Base-by-base conservation (phyloP, 768 basidiomycete species). In the Mycena leptocephala region DNA sequence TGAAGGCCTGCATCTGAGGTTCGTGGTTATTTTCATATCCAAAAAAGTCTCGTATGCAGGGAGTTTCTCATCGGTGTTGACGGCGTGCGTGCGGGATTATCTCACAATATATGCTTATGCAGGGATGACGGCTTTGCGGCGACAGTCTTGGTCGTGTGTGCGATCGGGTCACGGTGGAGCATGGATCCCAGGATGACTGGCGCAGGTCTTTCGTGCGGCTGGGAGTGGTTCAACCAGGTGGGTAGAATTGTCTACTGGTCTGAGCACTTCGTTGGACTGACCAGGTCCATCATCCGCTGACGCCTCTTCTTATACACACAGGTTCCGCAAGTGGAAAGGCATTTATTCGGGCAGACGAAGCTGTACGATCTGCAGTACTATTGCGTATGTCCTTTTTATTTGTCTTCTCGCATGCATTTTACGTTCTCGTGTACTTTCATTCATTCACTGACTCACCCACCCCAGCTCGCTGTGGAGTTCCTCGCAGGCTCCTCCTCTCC, bases 321-420 rank as follows among this genome's bases (percentile, higher is more conserved):
- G 70, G 62, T 64, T 18, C 91, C 94, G 70, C 87, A 90, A 81
- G 88, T 94, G 46, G 91, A 91, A 70, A 91, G 89, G 79, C 90
- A 89, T 0, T 84, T 95, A 30, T 83, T 96, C 14, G 85, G 88
- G 0, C 91, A 93, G 6, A 94, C 95, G 2, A 84, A 88, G 5
- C 81, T 97, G 71, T 93, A 91, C 81, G 96, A 97, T 76, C 82
- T 97, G 58, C 96, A 97, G 80, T 87, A 89, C 43, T 92, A 93
- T 80, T 86, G 86, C 55, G 90, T 89, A 77, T 86, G 90, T n/a
- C 86, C 20, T 35, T 10, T 46, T 16, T 43, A 14, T 28, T 26
- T 30, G 3, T 10, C 11, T 30, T 3, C 24, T 30, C 10, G 26
- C 28, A 1, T 28, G n/a, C n/a, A n/a, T n/a, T n/a, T n/a, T n/a